Base-by-base conservation (phyloP, 768 basidiomycete genomes). In the Termitomyces sp. region DNA sequence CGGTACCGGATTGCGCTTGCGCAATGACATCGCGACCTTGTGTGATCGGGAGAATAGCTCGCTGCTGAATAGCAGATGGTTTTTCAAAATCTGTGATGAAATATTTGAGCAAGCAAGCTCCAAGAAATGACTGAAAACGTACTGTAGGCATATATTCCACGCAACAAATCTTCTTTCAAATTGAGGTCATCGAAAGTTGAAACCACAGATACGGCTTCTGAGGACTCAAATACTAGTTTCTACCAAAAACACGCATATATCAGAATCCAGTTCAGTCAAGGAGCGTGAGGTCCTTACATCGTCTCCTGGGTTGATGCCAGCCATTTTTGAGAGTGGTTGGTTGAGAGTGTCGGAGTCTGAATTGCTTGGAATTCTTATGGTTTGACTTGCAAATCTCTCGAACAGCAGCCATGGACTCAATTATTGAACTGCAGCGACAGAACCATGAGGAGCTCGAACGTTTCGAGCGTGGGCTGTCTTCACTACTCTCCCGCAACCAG, bases 101-200 rank as follows among this genome's bases (percentile, higher is more conserved):
- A 16, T 20, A 41, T 13, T 33, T 54, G 18, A 59, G 40, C 33
- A 51, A 52, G 26, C 38, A 10, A 43, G 22, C 18, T 24, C 22
- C 9, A 48, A 13, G 55, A 35, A 35, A 18, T 41, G 5, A 35
- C 58, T 40, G 62, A 28, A 33, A 47, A 76, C 85, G 55, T 59
- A 92, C 96, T 96, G 79, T 98, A 98, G 57, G 94, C 96, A 74
- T 98, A 98, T 71, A 99, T 92, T 65, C 97, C 97, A 64, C 97
- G 87, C 56, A 98, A 75, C 54, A 99, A 85, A 73, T 98, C 94
- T 67, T 94, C 90, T 78, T 98, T 98, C 69, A 99, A 75, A 65
- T 88, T 83, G 46, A 94, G 84, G 77, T 93, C 92, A 68, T 93
- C 91, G 68, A 93, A 93, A 6, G 92, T 92, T 48, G 90, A 91